Conservation (phyloP, 352 stramenopile genomes). For the Globisporangium heterothallicum region DNA sequence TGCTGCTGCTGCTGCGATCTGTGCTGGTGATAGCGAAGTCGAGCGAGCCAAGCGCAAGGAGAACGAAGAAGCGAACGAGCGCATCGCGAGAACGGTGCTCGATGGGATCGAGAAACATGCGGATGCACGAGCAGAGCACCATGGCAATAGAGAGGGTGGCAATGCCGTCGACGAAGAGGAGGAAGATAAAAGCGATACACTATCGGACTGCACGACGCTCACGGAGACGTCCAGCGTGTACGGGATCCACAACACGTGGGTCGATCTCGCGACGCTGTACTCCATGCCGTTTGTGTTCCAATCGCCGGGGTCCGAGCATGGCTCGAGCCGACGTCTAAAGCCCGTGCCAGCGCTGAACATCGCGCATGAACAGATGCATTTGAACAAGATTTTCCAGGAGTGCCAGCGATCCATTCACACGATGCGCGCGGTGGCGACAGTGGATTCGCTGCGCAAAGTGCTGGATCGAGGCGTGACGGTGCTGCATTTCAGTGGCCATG, state of each 20-base stretch:
- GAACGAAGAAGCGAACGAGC: constrained; percentile 54
- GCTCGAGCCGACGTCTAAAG: constrained; percentile 32
- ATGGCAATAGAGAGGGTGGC: not conserved
- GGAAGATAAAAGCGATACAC: constrained; percentile 74
- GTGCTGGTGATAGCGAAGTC: no score
- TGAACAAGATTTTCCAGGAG: constrained; percentile 75
- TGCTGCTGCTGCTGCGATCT: not conserved
- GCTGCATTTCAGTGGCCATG: constrained; percentile 77
- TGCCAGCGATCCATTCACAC: constrained; percentile 71
- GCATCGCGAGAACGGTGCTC: constrained; percentile 50
- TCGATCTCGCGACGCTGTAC: constrained; percentile 73
- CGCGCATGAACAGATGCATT: constrained; percentile 50
- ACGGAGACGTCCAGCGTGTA: constrained; percentile 73
- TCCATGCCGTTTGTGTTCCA: constrained; percentile 66
- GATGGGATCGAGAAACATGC: constrained; percentile 20
- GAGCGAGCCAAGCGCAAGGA: constrained; percentile 13
- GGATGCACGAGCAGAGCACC: constrained; percentile 6
- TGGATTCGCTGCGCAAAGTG: constrained; percentile 69
- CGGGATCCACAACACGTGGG: constrained; percentile 73
- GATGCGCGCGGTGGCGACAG: constrained; percentile 62
- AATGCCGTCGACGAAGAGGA: constrained; percentile 15
- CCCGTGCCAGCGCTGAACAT: constrained; percentile 67
- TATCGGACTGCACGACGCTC: constrained; percentile 67
- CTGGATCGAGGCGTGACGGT: constrained; percentile 72
- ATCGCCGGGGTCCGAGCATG: constrained; percentile 10